phyloP scores from a whole-genome alignment of 2,329 filamentous ascomycete genomes.

The Sphaceloma murrayae region DNA sequence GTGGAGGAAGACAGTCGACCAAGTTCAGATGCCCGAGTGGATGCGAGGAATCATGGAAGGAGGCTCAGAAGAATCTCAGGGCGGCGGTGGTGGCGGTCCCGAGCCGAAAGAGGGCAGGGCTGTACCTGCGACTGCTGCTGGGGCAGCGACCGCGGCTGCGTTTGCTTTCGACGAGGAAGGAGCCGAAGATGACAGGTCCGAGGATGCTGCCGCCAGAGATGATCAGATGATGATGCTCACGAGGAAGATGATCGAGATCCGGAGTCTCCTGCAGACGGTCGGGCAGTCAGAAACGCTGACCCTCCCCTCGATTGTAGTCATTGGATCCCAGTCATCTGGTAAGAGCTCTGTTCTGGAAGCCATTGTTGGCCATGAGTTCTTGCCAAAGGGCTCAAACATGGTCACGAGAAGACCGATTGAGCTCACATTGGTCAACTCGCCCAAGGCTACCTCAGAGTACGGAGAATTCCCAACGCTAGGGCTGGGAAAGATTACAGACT shows the following conservation, averaged over 20 bases:
- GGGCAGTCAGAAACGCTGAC: conserved; percentile 84
- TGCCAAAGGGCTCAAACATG: conserved; percentile 98
- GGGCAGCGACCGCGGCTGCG: conserved; percentile 61
- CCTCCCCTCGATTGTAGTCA: conserved; percentile 95
- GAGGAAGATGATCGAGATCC: conserved; percentile 99
- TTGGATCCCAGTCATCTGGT: conserved; percentile 94
- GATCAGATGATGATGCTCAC: conserved; percentile 99
- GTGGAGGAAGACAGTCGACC: conserved; percentile 75
- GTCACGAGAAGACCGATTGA: conserved; percentile 93
- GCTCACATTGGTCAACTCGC: conserved; percentile 90
- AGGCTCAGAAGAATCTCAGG: conserved; percentile 19
- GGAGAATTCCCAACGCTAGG: conserved; percentile 93
- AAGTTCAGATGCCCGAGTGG: conserved; percentile 64
- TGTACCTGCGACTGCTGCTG: conserved; percentile 53
- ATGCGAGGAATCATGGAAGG: conserved; percentile 43
- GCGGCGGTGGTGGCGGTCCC: conserved; percentile 33
- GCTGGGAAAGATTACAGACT: conserved; percentile 82
- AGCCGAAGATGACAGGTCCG: conserved; percentile 52
- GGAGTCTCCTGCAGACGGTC: conserved; percentile 80
- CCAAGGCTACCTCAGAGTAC: conserved; percentile 76
- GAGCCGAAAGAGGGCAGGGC: conserved; percentile 32
- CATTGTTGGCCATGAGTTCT: conserved; percentile 93
- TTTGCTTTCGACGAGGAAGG: conserved; percentile 65
- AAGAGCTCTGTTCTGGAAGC: conserved; percentile 96
- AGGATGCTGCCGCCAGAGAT: conserved; percentile 64